Base-by-base conservation (phyloP, 225 moss, liverwort and hornwort species). In the Physcomitrellopsis africana region DNA sequence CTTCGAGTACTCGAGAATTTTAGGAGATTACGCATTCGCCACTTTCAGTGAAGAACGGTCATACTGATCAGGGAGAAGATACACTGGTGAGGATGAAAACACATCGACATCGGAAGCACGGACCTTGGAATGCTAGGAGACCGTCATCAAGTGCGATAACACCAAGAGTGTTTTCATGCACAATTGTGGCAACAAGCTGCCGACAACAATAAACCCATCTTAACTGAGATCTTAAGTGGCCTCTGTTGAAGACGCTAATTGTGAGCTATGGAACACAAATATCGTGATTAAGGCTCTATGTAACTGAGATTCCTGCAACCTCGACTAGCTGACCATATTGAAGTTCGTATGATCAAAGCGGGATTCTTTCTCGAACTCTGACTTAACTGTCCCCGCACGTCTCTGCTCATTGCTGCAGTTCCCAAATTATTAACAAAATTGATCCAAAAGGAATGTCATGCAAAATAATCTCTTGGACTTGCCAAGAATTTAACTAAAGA, bases 371-470 rank as follows among this genome's bases (percentile, higher is more conserved):
- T 59, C 73, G 65, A 67, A 42, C 23, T 44, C 83, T 66, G 67
- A 62, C n/a, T 19, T 22, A 67, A 48, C 62, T 61, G 41, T 51
- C 57, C 63, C 65, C 49, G 32, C 49, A 70, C 73, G 67, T 37
- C 67, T 71, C 51, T 45, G 43, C 54, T 53, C 48, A 49, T 69
- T 65, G 60, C 16, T 70, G 69, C 66, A 73, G 59, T 76, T 76
- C 73, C 48, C 65, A 64, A 71, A 62, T 87, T 87, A 82, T 87
- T 84, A 44, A 77, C 84, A 87, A 87, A 85, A 82, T 82, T 82
- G 77, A 84, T 77, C 82, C 60, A 72, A 77, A 87, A 87, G 82
- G 82, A 87, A 87, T 87, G 75, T 59, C 48, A 69, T 69, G 74
- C 49, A 74, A 72, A 85, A 84, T 80, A 84, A 75, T 74, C 72